phyloP scores from a whole-genome alignment of 257 asterid genomes.

The Scutellaria barbata region DNA sequence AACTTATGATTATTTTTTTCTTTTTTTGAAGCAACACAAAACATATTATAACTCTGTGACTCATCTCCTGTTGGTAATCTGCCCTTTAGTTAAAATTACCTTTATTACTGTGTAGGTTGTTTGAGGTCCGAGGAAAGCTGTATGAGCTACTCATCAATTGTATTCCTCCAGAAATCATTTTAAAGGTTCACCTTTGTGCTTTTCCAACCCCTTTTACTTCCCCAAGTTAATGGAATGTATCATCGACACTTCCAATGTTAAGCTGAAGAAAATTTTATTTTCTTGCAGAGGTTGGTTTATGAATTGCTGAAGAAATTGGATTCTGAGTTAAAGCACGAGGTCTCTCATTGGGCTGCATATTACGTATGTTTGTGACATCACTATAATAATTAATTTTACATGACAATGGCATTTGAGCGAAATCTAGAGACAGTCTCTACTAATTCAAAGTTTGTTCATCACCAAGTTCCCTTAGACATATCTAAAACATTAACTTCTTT shows the following conservation, averaged over 20 bases:
- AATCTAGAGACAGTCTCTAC: not conserved
- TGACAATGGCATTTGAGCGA: not conserved
- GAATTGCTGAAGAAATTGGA: slow-evolving; percentile 92
- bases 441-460: not conserved
- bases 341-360: slow-evolving; percentile 92
- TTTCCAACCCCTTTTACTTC: slow-evolving; percentile 15
- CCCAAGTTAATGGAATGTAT: slow-evolving; percentile 10
- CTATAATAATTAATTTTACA: not conserved
- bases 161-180: slow-evolving; percentile 87
- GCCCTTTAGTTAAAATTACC: slow-evolving; percentile 1
- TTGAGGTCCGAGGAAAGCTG: slow-evolving; percentile 91
- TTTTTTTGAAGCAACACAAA: slow-evolving; percentile 6
- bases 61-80: slow-evolving; percentile 1
- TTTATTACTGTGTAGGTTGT: slow-evolving; percentile 57
- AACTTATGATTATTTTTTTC: not conserved
- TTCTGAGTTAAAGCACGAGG: slow-evolving; percentile 91
- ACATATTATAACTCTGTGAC: not conserved
- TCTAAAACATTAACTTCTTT: slow-evolving; percentile 21
- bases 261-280: slow-evolving; percentile 28
- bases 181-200: slow-evolving; percentile 61
- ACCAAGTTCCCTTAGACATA: not conserved
- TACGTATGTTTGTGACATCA: slow-evolving; percentile 62
- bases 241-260: not conserved
- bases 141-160: slow-evolving; percentile 92
- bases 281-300: slow-evolving; percentile 78